Percentiles rank a stretch among this genome's conserved stretches.
Evolutionary conservation across 148 eudicot genomes (phyloP).

Genomic region (Amaranthus cruentus): DNA sequence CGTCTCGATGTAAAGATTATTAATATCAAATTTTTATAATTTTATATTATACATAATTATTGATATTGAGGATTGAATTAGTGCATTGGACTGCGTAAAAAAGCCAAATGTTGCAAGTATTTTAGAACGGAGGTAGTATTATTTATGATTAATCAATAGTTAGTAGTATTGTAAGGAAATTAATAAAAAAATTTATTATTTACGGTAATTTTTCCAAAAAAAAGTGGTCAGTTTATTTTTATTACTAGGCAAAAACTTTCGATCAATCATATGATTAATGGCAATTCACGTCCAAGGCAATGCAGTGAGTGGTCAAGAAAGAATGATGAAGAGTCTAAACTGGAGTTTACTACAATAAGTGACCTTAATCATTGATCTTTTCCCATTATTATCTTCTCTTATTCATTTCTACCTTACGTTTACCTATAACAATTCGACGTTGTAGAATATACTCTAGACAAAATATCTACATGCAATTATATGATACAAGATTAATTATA

Average conservation of each 20-base stretch:
- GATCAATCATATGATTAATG: constrained; percentile 19
- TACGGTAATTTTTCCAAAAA: no score
- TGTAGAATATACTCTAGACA: neutral
- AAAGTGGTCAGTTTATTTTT: no score
- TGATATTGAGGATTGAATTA: no score
- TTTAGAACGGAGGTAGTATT: no score
- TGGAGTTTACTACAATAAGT: constrained; percentile 15
- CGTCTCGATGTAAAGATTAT: no score
- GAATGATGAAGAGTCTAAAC: constrained; percentile 20
- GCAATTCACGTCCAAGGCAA: constrained; percentile 16
- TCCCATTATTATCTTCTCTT: constrained; percentile 1
- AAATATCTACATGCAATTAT: constrained; percentile 21
- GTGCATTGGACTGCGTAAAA: no score
- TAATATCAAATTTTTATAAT: no score
- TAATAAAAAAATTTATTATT: no score
- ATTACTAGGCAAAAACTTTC: neutral
- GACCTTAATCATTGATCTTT: constrained; percentile 18
- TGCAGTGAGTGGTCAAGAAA: constrained; percentile 28
- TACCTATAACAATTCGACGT: neutral
- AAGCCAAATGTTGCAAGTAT: no score
- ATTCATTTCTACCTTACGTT: neutral
- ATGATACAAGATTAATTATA: constrained; percentile 14
- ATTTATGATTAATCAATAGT: no score
- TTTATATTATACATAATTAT: no score
- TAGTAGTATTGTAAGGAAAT: no score